Conservation (phyloP, 2,329 filamentous ascomycete genomes). For the Fragosphaeria purpurea region DNA sequence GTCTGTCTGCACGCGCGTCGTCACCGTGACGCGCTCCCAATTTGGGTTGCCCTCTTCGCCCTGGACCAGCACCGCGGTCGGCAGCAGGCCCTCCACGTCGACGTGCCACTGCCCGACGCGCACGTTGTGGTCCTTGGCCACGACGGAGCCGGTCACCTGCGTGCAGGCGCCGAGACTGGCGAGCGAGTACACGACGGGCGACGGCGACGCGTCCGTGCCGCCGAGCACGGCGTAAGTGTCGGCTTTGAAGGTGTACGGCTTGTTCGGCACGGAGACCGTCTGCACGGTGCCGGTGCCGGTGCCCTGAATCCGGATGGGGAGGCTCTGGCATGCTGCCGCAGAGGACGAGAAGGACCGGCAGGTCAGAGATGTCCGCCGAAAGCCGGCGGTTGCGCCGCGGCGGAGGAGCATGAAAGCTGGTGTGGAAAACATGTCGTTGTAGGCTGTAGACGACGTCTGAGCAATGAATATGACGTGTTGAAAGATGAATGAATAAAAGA, state of each 20-base stretch:
- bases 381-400: too few relatives aligned
- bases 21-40: constrained; percentile 2
- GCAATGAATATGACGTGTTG: too few relatives aligned
- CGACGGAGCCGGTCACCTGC: constrained; percentile 4
- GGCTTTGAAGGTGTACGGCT: constrained; percentile 1
- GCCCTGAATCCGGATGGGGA: constrained; percentile 1
- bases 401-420: too few relatives aligned
- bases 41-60: constrained; percentile 4
- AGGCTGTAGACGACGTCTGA: too few relatives aligned
- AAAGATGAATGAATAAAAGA: too few relatives aligned
- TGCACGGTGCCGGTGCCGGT: constrained; percentile 1
- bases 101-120: constrained; percentile 3
- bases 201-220: constrained; percentile 1
- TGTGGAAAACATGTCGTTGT: too few relatives aligned
- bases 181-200: constrained; percentile 3
- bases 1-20: constrained; percentile 2
- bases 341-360: too few relatives aligned
- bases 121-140: constrained; percentile 1
- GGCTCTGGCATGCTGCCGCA: too few relatives aligned
- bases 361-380: too few relatives aligned
- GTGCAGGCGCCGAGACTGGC: constrained; percentile 5
- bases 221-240: constrained; percentile 4
- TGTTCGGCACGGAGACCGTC: neutral
- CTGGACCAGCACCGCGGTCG: constrained; percentile 2
- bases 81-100: constrained; percentile 4